phyloP scores from a whole-genome alignment of 176 grass and related monocot species.

The Hyparrhenia diplandra region DNA sequence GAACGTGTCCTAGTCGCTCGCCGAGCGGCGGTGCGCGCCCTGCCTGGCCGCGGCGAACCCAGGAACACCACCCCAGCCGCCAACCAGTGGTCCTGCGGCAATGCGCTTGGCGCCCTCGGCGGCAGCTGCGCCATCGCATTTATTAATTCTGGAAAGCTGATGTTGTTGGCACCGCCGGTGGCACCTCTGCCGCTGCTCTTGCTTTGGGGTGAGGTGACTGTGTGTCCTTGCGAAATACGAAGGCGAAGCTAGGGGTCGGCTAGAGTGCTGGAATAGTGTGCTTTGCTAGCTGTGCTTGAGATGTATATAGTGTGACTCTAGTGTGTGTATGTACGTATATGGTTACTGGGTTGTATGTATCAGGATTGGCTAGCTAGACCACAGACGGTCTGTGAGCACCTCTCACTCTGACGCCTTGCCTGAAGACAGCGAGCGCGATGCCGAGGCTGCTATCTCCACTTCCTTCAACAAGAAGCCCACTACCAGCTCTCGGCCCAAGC shows the following conservation, averaged over 20 bases:
- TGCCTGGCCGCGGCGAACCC: conserved; percentile 63
- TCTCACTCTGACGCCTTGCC: too few relatives aligned
- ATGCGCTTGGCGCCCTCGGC: conserved; percentile 59
- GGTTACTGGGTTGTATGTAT: too few relatives aligned
- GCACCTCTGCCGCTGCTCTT: background rate
- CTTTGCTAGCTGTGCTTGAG: background rate
- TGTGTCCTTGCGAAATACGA: background rate
- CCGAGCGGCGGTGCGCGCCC: conserved; percentile 70
- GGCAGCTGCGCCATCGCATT: conserved; percentile 84
- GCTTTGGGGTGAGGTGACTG: too few relatives aligned
- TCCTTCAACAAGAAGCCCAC: too few relatives aligned
- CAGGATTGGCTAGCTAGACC: too few relatives aligned
- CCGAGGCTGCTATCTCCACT: too few relatives aligned
- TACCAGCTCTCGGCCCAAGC: too few relatives aligned
- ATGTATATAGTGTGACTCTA: too few relatives aligned
- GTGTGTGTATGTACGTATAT: background rate
- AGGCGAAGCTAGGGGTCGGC: background rate
- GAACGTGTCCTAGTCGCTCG: conserved; percentile 84
- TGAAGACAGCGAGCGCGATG: too few relatives aligned
- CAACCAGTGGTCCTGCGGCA: conserved; percentile 24
- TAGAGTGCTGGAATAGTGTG: background rate
- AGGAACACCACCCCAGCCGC: conserved; percentile 58
- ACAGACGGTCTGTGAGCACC: too few relatives aligned
- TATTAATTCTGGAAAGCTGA: too few relatives aligned
- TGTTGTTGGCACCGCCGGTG: background rate